phyloP scores from a whole-genome alignment of 805 yeast species.

The Naumovozyma castellii region DNA sequence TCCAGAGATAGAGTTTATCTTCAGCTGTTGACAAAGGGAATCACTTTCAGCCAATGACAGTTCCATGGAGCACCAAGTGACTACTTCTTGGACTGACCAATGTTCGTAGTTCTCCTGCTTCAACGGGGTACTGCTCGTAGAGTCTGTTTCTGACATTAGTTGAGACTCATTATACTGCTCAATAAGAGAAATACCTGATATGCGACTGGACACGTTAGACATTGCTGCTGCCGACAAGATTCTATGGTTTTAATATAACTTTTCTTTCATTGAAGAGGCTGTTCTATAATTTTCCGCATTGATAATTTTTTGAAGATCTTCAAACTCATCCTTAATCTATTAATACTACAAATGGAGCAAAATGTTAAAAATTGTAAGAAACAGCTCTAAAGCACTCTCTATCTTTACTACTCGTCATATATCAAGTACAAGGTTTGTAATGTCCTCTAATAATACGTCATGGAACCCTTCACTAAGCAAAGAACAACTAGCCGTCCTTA shows the following conservation, averaged over 20 bases:
- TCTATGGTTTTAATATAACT: too few species aligned
- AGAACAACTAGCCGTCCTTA: conserved; percentile 66
- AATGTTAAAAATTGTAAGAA: too few species aligned
- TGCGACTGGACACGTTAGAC: background rate
- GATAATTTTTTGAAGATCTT: too few species aligned
- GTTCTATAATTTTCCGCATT: too few species aligned
- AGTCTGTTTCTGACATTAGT: background rate
- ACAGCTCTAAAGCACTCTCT: too few species aligned
- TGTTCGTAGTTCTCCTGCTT: background rate
- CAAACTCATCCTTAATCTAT: too few species aligned
- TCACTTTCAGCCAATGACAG: conserved; percentile 12
- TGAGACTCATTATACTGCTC: background rate
- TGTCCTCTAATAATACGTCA: conserved; percentile 29
- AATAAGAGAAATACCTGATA: background rate
- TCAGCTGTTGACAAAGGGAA: conserved; percentile 9
- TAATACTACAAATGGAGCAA: too few species aligned
- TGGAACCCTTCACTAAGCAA: conserved; percentile 78
- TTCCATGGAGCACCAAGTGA: conserved; percentile 18
- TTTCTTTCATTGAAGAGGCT: too few species aligned
- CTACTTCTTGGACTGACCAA: conserved; percentile 23
- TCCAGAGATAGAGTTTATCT: conserved; percentile 36
- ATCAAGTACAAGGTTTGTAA: background rate
- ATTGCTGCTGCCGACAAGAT: too few species aligned
- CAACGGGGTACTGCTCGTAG: too few species aligned
- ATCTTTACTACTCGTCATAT: background rate